Conservation (phyloP, 2,329 filamentous ascomycete species). For the Aaosphaeria arxii region DNA sequence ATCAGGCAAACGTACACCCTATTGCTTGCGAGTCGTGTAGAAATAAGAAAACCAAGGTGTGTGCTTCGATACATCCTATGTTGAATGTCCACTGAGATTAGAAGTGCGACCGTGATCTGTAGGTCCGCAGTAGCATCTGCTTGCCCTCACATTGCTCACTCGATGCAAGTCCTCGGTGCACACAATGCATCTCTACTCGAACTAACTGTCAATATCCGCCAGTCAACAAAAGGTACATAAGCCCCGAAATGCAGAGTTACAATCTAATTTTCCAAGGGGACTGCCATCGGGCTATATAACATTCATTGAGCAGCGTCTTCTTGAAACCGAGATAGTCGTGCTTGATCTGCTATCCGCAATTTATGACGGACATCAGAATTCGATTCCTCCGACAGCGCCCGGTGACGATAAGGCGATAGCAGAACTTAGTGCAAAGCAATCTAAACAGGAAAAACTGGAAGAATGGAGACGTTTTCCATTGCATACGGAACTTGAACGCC, state of each 20-base stretch:
- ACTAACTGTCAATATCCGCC: neutral
- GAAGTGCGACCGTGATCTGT: conserved; percentile 1
- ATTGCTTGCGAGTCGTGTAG: conserved; percentile 23
- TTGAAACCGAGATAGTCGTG: conserved; percentile 17
- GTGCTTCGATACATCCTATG: neutral
- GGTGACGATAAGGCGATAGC: neutral
- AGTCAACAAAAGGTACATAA: neutral
- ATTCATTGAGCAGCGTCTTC: conserved; percentile 17
- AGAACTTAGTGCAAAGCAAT: conserved; percentile 7
- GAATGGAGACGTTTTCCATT: conserved; percentile 18
- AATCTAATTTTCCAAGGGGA: conserved; percentile 11
- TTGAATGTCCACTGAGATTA: neutral
- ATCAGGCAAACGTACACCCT: conserved; percentile 6
- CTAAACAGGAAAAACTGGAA: conserved; percentile 16
- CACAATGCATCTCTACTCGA: neutral
- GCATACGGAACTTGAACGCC: conserved; percentile 7
- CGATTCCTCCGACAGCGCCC: neutral
- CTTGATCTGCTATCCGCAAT: conserved; percentile 13
- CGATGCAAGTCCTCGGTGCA: neutral
- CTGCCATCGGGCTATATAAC: conserved; percentile 21
- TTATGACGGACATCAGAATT: neutral
- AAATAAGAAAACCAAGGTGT: conserved; percentile 24
- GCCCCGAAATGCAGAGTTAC: neutral
- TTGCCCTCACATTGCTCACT: neutral
- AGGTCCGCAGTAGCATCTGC: neutral